These are phyloP conservation scores for Diaporthe amygdali DNA, from an alignment of 2,329 filamentous ascomycete genomes.

Conservation along the genomic window DNA sequence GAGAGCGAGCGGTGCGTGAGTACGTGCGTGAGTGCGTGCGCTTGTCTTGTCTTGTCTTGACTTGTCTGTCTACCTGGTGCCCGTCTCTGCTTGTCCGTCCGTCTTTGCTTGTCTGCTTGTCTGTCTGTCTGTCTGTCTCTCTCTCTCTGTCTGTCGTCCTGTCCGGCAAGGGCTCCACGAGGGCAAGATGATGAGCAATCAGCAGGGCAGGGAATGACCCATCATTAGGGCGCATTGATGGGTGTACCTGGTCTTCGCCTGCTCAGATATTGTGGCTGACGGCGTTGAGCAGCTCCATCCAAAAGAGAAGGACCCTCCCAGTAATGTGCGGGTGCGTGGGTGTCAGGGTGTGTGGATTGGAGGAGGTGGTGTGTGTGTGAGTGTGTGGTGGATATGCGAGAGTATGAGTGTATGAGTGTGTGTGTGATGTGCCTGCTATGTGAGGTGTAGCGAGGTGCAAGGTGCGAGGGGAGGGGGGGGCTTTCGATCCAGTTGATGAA, in stretches of 20 bases:
- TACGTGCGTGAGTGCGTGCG: neutral
- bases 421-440: neutral
- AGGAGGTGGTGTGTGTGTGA: neutral
- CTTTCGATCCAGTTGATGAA: slow-evolving; percentile 20
- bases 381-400: too few relatives aligned
- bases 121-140: neutral
- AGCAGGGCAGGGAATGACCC: neutral
- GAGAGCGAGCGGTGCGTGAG: neutral
- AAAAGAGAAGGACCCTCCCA: neutral
- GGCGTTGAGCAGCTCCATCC: slow-evolving; percentile 2
- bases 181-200: neutral
- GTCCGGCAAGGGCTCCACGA: neutral
- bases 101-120: neutral
- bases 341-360: neutral
- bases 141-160: neutral
- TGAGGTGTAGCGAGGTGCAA: slow-evolving; percentile 11
- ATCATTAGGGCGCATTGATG: slow-evolving; percentile 15
- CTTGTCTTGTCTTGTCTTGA: too few relatives aligned
- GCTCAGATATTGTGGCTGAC: slow-evolving; percentile 12
- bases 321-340: neutral
- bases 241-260: slow-evolving; percentile 9
- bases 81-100: neutral
- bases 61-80: neutral
- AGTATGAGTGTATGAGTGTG: too few relatives aligned
- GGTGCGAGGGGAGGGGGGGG: neutral